phyloP scores from a whole-genome alignment of 1,284 basidiomycete species.

The Irpex sp. region DNA sequence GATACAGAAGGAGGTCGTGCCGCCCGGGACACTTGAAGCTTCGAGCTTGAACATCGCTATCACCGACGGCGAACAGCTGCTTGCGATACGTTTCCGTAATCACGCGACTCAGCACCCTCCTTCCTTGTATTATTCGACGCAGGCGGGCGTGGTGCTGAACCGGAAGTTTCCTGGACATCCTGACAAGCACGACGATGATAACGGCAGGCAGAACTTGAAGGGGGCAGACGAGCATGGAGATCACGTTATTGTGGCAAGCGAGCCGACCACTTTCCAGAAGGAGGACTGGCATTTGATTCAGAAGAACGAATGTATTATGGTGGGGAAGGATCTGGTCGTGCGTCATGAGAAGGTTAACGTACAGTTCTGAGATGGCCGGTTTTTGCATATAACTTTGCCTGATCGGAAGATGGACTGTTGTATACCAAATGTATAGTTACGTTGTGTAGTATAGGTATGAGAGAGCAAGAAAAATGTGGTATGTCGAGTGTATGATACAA shows the following conservation, averaged over 20 bases:
- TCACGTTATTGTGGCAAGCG: slow-evolving; percentile 34
- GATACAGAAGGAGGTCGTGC: slow-evolving; percentile 21
- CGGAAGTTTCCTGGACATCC: slow-evolving; percentile 36
- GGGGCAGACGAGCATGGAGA: slow-evolving; percentile 26
- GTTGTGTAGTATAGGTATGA: too few species aligned
- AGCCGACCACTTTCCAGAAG: slow-evolving; percentile 31
- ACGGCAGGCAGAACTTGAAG: slow-evolving; percentile 19
- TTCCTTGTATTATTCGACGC: slow-evolving; percentile 33
- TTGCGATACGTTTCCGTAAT: slow-evolving; percentile 32
- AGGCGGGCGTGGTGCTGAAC: slow-evolving; percentile 33
- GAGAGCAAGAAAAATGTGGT: too few species aligned
- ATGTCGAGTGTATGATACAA: not conserved
- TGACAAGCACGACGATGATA: slow-evolving; percentile 21
- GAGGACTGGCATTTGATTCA: slow-evolving; percentile 31
- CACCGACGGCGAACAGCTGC: slow-evolving; percentile 30
- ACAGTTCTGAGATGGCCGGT: slow-evolving; percentile 6
- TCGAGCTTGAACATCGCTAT: slow-evolving; percentile 31
- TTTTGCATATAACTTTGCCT: not conserved
- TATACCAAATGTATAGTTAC: too few species aligned
- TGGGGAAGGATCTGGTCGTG: slow-evolving; percentile 26
- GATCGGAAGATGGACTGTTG: too few species aligned
- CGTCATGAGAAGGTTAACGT: slow-evolving; percentile 20
- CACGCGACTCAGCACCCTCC: slow-evolving; percentile 33
- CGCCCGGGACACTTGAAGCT: slow-evolving; percentile 14
- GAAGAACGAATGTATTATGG: slow-evolving; percentile 31